Evolutionary conservation across 129 eudicot genomes (phyloP).

Genomic region (Calendula officinalis): DNA sequence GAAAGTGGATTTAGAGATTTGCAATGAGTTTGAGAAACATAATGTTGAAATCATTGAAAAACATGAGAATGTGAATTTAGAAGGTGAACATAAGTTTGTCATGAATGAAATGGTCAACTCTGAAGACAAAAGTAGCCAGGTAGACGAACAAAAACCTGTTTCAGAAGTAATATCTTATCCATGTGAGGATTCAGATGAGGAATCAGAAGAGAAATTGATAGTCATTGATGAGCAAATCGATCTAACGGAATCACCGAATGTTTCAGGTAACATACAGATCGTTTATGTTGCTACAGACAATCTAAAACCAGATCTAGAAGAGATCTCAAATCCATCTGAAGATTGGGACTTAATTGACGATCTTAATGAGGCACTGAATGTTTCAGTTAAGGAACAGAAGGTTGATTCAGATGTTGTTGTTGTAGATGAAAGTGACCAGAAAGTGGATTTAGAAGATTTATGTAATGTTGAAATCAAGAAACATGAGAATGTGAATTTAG

Average conservation of each 20-base stretch:
- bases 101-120: not conserved
- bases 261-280: too few relatives aligned
- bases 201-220: not conserved
- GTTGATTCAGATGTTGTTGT: not conserved
- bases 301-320: conserved; percentile 6
- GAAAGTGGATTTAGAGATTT: not conserved
- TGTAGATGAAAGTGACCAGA: conserved; percentile 10
- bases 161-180: not conserved
- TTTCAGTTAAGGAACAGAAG: not conserved
- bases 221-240: too few relatives aligned
- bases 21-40: conserved; percentile 6
- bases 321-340: not conserved
- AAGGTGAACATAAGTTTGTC: conserved; percentile 2
- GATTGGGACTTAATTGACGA: not conserved
- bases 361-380: not conserved
- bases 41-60: conserved; percentile 1
- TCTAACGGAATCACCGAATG: too few relatives aligned
- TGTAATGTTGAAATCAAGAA: not conserved
- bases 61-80: not conserved
- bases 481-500: not conserved
- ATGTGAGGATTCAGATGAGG: not conserved
- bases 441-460: not conserved
- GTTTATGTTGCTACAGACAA: not conserved
- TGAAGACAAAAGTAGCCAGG: not conserved
- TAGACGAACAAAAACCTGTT: not conserved